Evolutionary conservation across 2,329 filamentous ascomycete genomes (phyloP).

Genomic region (Zymoseptoria brevis): DNA sequence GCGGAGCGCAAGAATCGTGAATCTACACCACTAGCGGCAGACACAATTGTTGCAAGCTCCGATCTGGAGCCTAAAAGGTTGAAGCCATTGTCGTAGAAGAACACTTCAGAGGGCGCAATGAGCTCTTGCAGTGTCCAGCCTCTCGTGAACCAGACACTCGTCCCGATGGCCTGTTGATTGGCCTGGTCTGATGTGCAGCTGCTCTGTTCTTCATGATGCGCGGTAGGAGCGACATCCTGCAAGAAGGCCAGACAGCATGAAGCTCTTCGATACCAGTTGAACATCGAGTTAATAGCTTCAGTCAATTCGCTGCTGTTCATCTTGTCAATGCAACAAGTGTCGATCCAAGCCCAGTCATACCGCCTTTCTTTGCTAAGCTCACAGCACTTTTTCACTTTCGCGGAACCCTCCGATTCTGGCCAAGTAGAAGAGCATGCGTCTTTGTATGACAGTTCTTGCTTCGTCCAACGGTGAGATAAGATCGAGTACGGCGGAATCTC

Average conservation of each 20-base stretch:
- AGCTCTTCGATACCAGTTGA: slow-evolving; percentile 14
- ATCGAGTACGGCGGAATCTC: slow-evolving; percentile 8
- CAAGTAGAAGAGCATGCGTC: neutral
- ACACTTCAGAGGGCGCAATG: slow-evolving; percentile 6
- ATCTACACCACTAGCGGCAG: no score
- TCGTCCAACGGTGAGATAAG: slow-evolving; percentile 7
- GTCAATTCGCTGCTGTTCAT: slow-evolving; percentile 12
- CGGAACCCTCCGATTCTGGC: neutral
- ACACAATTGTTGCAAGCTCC: no score
- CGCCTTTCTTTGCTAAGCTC: neutral
- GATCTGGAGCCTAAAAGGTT: no score
- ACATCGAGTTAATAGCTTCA: slow-evolving; percentile 19
- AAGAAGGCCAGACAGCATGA: slow-evolving; percentile 14
- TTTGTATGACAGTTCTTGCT: slow-evolving; percentile 3
- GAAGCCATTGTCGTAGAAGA: slow-evolving; percentile 3
- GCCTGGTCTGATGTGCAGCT: no score
- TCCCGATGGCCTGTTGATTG: no score
- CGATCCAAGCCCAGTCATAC: slow-evolving; percentile 14
- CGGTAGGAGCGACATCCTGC: slow-evolving; percentile 1
- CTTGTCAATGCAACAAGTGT: slow-evolving; percentile 19
- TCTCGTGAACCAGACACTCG: slow-evolving; percentile 2
- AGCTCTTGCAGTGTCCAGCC: slow-evolving; percentile 5
- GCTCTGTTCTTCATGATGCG: no score
- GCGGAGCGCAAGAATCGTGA: no score
- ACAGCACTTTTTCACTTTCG: no score